Conservation (phyloP, 1,284 basidiomycete genomes). For the Heterobasidion occidentale region DNA sequence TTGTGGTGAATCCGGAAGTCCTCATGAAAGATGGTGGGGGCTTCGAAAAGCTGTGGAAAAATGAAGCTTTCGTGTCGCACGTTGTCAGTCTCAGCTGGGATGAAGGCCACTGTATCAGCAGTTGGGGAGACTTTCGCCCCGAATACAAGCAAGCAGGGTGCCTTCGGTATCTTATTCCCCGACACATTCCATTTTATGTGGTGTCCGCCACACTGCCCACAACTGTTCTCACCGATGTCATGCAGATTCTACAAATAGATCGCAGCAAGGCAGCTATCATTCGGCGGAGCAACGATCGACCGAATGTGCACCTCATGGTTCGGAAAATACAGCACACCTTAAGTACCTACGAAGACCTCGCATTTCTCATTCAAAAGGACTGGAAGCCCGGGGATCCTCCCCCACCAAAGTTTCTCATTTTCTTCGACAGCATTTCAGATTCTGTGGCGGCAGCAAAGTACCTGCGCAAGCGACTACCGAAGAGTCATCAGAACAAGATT, state of each 20-base stretch:
- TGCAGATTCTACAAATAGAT: constrained; percentile 13
- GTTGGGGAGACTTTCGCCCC: constrained; percentile 25
- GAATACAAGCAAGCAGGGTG: constrained; percentile 21
- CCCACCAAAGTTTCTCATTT: constrained; percentile 20
- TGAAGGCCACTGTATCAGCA: constrained; percentile 28
- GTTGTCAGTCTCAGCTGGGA: constrained; percentile 25
- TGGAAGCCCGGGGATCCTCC: constrained; percentile 9
- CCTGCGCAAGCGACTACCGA: neutral
- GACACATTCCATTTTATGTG: constrained; percentile 19
- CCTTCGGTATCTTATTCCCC: constrained; percentile 19
- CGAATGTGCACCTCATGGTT: constrained; percentile 23
- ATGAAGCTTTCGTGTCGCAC: constrained; percentile 13
- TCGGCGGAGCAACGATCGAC: constrained; percentile 22
- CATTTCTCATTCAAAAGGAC: constrained; percentile 18
- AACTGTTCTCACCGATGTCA: constrained; percentile 16
- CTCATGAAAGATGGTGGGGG: constrained; percentile 15
- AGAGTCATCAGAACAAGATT: constrained; percentile 11
- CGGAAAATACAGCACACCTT: constrained; percentile 16
- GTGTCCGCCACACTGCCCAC: constrained; percentile 27
- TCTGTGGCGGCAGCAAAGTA: neutral
- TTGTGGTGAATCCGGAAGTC: constrained; percentile 25
- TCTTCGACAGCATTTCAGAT: constrained; percentile 16
- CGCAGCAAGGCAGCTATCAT: constrained; percentile 8
- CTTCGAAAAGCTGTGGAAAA: constrained; percentile 20
- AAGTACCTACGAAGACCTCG: constrained; percentile 21